phyloP scores from a whole-genome alignment of 495 filamentous ascomycete species.

The Penicillium taxi region DNA sequence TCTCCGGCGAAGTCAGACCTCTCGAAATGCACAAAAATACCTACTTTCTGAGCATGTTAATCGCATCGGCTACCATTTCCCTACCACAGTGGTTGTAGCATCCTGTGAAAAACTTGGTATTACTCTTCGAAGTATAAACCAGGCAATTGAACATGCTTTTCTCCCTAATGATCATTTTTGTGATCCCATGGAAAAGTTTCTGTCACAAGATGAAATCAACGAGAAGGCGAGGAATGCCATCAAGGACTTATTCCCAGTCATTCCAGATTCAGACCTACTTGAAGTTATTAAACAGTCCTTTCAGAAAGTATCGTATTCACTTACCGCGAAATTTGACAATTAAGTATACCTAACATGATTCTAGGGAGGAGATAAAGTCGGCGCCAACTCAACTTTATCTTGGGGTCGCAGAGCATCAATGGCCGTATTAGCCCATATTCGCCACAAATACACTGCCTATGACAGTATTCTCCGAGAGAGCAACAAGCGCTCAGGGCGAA shows the following conservation, averaged over 20 bases:
- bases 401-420: slow-evolving; percentile 71
- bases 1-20: slow-evolving; percentile 36
- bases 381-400: slow-evolving; percentile 55
- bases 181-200: too few species aligned
- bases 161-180: too few species aligned
- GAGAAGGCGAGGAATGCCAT: slow-evolving; percentile 66
- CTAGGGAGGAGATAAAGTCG: slow-evolving; percentile 54
- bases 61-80: slow-evolving; percentile 75
- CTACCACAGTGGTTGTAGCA: slow-evolving; percentile 45
- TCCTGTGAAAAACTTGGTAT: slow-evolving; percentile 42
- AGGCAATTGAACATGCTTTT: too few species aligned
- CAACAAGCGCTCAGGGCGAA: too few species aligned
- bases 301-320: slow-evolving; percentile 54
- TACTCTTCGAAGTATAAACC: slow-evolving; percentile 36
- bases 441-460: slow-evolving; percentile 81
- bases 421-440: slow-evolving; percentile 77
- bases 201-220: slow-evolving; percentile 58
- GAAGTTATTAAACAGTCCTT: slow-evolving; percentile 77
- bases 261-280: slow-evolving; percentile 69
- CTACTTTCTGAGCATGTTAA: slow-evolving; percentile 61
- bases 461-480: slow-evolving; percentile 63
- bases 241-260: slow-evolving; percentile 76
- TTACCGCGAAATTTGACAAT: slow-evolving; percentile 7
- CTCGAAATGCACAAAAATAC: slow-evolving; percentile 41
- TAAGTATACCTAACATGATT: slow-evolving; percentile 14